Percentiles rank a stretch among this genome's conserved stretches.
Conservation (phyloP, 805 yeast species). For the fission yeast (Schizosaccharomyces pombe) region ASM294v3 CU329670.1:4200001-4200500, state of each 20-base stretch:
- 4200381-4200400: not conserved
- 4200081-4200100: too few relatives aligned
- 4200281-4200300: conserved; percentile 2
- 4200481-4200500: not conserved
- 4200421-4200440: conserved; percentile 2
- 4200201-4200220: not conserved
- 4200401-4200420: not conserved
- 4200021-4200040: too few relatives aligned
- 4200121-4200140: not conserved
- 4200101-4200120: too few relatives aligned
- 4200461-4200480: not conserved
- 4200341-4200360: conserved; percentile 1
- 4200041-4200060: too few relatives aligned
- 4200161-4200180: not conserved
- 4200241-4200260: conserved; percentile 3
- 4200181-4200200: not conserved
- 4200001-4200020: too few relatives aligned
- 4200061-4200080: too few relatives aligned
- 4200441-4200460: not conserved
- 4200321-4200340: not conserved
- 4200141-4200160: not conserved
- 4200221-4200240: conserved; percentile 1
- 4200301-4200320: not conserved
- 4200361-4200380: not conserved
- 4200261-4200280: conserved; percentile 1